These are phyloP conservation scores for Backusella westeae DNA, from an alignment of 192 early-diverging fungal species.

Conservation along the genomic window DNA sequence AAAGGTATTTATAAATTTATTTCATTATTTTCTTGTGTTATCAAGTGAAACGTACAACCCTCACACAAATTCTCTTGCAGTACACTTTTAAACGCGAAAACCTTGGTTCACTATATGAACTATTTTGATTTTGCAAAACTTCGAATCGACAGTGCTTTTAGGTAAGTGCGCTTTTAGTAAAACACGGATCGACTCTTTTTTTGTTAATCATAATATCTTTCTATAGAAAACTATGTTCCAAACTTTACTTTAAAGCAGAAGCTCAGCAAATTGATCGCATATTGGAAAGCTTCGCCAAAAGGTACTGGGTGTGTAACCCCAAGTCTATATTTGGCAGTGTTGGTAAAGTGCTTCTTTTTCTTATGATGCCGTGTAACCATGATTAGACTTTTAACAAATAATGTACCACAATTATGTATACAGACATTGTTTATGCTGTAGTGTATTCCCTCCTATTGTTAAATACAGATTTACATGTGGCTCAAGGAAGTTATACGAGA, in stretches of 20 bases:
- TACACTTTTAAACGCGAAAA: constrained; percentile 53
- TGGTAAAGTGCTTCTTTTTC: constrained; percentile 12
- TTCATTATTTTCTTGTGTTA: not conserved
- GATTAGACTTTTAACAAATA: not conserved
- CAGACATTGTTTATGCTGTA: constrained; percentile 85
- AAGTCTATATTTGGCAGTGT: constrained; percentile 46
- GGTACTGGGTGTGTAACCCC: constrained; percentile 84
- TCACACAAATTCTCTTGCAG: constrained; percentile 17
- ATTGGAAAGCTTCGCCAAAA: constrained; percentile 76
- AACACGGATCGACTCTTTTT: not conserved
- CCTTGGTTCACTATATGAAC: constrained; percentile 71
- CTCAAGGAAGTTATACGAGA: constrained; percentile 64
- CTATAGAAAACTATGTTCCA: constrained; percentile 61
- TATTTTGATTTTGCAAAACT: constrained; percentile 71
- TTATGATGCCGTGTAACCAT: not conserved
- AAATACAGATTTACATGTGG: constrained; percentile 92
- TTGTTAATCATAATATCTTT: not conserved
- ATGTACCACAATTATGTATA: not conserved
- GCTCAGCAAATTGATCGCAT: constrained; percentile 93
- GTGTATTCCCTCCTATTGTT: constrained; percentile 84
- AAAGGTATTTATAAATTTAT: constrained; percentile 28
- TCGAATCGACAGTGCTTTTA: constrained; percentile 77
- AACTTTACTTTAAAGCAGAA: constrained; percentile 85
- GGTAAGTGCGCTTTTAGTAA: constrained; percentile 31
- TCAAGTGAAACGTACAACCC: not conserved